Percentiles rank a stretch among this genome's conserved stretches.
Evolutionary conservation across 306 rosid genomes (phyloP).

Genomic region (Quercus engelmannii): DNA sequence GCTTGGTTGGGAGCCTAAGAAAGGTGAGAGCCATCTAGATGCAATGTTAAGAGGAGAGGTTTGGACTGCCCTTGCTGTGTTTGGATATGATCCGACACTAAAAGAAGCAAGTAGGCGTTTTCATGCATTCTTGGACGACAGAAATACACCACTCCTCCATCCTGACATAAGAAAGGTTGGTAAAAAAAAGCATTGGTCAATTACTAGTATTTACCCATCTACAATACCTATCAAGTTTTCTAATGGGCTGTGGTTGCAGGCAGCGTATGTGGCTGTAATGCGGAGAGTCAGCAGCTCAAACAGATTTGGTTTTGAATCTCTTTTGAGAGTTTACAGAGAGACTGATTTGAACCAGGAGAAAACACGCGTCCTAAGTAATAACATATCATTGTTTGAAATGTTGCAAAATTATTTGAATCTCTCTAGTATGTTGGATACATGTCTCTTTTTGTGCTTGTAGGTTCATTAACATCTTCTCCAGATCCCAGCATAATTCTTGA

Average conservation of each 20-base stretch:
- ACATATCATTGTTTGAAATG: neutral
- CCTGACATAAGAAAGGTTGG: slow-evolving; percentile 88
- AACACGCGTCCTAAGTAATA: slow-evolving; percentile 76
- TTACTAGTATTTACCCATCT: neutral
- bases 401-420: neutral
- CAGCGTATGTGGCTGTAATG: slow-evolving; percentile 79
- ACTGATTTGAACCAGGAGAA: slow-evolving; percentile 85
- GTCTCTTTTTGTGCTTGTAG: slow-evolving; percentile 12
- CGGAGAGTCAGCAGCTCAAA: slow-evolving; percentile 51
- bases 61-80: slow-evolving; percentile 69
- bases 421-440: neutral
- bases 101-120: slow-evolving; percentile 77
- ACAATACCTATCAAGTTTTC: slow-evolving; percentile 19
- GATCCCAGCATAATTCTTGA: slow-evolving; percentile 44
- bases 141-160: slow-evolving; percentile 78
- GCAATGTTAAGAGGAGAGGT: slow-evolving; percentile 94
- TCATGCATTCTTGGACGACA: slow-evolving; percentile 69
- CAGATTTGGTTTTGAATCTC: slow-evolving; percentile 65
- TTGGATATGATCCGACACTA: slow-evolving; percentile 68
- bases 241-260: slow-evolving; percentile 51
- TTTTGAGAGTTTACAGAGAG: slow-evolving; percentile 76
- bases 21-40: slow-evolving; percentile 57
- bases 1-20: slow-evolving; percentile 95
- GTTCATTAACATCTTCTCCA: slow-evolving; percentile 39
- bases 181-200: slow-evolving; percentile 14